Base-by-base conservation (phyloP, 148 eudicot genomes). In the Camellia lanceoleosa region DNA sequence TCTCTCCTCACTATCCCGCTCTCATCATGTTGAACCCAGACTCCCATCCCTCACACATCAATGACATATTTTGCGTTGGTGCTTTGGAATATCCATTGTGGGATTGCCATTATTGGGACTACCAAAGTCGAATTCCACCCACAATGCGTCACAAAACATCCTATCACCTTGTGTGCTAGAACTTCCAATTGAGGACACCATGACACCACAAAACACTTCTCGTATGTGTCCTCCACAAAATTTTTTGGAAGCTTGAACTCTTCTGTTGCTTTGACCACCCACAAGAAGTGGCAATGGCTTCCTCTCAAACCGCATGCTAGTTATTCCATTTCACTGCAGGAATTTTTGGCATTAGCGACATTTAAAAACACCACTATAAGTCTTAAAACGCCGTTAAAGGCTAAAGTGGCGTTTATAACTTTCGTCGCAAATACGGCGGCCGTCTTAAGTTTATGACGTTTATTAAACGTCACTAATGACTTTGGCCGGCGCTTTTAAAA, bases 81-180 rank as follows among this genome's bases (percentile, higher is more conserved):
- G 64, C 75, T 74, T 38, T 85, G 52, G 52, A 3, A 5, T 7
- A 5, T 49, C 52, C 52, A 49, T 49, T 49, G 52, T 7, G 52
- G 52, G 7, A 49, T 49, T 7, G 52, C 61, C 61, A 58, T n/a
- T 0, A 58, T 58, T 1, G 89, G 88, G 59, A 90, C 85, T 7
- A 89, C 93, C 0, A 86, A 78, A 0, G 82, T 81, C 13, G 93
- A 90, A 71, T 89, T 89, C 78, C 89, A 87, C 43, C 93, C 91
- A 43, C 90, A 85, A 42, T 90, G 91, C 0, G 88, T 85, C 49
- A 88, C 49, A 46, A 88, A 90, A 20, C 91, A 90, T 2, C 91
- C 89, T 0, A 77, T 74, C 7, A 91, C 86, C 8, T 81, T 41
- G n/a, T 88, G 90, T 3, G 86, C 79, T 70, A 88, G 56, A 16